Conservation (phyloP, 2,329 filamentous ascomycete genomes). For the Penicillium sp. region DNA sequence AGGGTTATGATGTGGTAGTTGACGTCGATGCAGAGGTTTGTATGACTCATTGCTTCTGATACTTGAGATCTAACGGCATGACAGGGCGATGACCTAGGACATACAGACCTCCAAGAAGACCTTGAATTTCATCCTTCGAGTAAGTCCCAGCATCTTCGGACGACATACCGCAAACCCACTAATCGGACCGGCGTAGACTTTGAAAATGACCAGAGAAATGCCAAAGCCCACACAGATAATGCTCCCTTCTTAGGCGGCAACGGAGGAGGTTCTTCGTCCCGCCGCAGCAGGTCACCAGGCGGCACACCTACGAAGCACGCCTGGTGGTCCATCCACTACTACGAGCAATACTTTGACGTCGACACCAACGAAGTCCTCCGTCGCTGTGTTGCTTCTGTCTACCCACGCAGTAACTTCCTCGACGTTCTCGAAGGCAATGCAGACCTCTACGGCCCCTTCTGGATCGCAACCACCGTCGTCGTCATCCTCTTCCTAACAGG, state of each 20-base stretch:
- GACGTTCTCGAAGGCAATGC: constrained; percentile 97
- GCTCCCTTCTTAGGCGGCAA: constrained; percentile 54
- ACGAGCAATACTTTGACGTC: constrained; percentile 98
- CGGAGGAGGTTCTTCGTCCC: constrained; percentile 42
- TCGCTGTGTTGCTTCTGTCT: constrained; percentile 87
- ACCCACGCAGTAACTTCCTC: constrained; percentile 90
- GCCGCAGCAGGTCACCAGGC: constrained; percentile 47
- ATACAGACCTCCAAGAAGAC: constrained; percentile 97
- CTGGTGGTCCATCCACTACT: constrained; percentile 92
- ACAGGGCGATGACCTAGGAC: constrained; percentile 95
- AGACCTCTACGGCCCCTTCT: constrained; percentile 95
- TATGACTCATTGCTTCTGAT: neutral
- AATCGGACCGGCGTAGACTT: constrained; percentile 61
- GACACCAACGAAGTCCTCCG: constrained; percentile 88
- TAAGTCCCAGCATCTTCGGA: constrained; percentile 40
- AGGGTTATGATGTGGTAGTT: constrained; percentile 96
- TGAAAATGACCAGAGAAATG: constrained; percentile 61
- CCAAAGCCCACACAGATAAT: constrained; percentile 54
- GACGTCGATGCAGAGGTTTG: constrained; percentile 92
- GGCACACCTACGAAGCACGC: constrained; percentile 73
- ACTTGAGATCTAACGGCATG: constrained; percentile 19
- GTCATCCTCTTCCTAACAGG: constrained; percentile 94
- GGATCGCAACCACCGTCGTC: constrained; percentile 97
- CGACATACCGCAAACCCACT: neutral
- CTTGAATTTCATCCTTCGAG: constrained; percentile 97